Evolutionary conservation across 2,329 filamentous ascomycete species (phyloP), one percentile per base, ranked within the genome.

Genomic region (Exutisphaerella laricina): DNA sequence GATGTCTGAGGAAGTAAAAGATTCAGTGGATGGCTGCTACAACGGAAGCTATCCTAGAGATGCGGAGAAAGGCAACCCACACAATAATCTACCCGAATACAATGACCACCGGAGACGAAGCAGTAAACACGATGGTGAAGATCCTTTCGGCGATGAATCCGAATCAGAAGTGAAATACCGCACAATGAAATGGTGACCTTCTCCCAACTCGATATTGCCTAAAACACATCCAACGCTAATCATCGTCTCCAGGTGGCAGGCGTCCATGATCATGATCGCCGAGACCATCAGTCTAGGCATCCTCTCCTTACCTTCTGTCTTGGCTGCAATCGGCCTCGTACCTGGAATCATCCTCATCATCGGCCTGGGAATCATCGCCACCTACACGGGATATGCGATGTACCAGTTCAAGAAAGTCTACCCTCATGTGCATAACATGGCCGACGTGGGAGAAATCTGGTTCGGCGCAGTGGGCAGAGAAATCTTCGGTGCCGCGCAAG

Each of bases 401-500:
- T 75, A 76, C 8, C 74, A 80, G 52, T 80, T 81, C 64, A 77
- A 77, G 53, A 59, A 69, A 40, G 60, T 56, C 14, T 73, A 75
- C 57, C 80, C 82, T 17, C 50, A 59, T n/a, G 53, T 58, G 3
- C 43, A 53, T 32, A 81, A 79, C 53, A 83, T 85, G 61, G 80
- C 80, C 17, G 84, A 88, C 55, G 82, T 79, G 12, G 83, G 80
- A 1, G 70, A 75, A 39, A 69, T 86, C 31, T 67, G 86, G 32
- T 47, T 73, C 45, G 83, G 83, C 3, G 67, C 67, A 6, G 67
- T 78, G 29, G 82, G 80, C 1, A 75, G 80, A 49, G 80, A 85
- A 59, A 48, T 86, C 16, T 66, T 85, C 42, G 80, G 79, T 14
- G 66, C 68, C 50, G 80, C 76, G 49, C 81, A 84, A 54, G 67